These are phyloP conservation scores for Immersiporthe knoxdaviesiana DNA, from an alignment of 2,329 filamentous ascomycete genomes.

Conservation along the genomic window DNA sequence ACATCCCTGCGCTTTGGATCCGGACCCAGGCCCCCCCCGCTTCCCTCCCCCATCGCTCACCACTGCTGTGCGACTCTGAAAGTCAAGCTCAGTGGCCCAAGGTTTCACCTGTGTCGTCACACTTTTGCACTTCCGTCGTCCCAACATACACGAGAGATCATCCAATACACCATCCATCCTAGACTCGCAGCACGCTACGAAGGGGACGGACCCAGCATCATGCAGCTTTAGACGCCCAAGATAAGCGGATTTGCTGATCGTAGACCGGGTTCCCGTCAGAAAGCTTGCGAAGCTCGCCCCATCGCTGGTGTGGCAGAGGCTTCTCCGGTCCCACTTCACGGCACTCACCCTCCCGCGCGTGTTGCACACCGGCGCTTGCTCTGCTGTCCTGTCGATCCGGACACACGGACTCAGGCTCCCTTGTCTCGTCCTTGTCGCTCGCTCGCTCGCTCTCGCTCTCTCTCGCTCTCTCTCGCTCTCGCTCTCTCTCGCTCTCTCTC, in stretches of 20 bases:
- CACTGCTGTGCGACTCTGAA: background rate
- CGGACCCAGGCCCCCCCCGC: background rate
- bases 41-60: background rate
- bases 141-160: background rate
- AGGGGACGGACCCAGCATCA: conserved; percentile 11
- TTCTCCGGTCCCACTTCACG: conserved; percentile 26
- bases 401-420: background rate
- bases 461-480: background rate
- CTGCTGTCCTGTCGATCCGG: conserved; percentile 14
- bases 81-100: background rate
- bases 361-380: conserved; percentile 16
- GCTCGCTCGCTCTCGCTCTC: background rate
- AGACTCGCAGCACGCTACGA: background rate
- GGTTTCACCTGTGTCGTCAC: conserved; percentile 3
- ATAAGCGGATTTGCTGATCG: conserved; percentile 9
- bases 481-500: background rate
- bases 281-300: conserved; percentile 3
- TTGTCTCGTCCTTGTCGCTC: conserved; percentile 1
- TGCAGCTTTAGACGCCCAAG: conserved; percentile 17
- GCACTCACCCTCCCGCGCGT: conserved; percentile 21
- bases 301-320: conserved; percentile 2
- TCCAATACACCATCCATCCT: background rate
- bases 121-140: background rate
- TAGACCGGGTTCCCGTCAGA: background rate
- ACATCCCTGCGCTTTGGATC: background rate